A percentile compares a stretch with the other conserved stretches of the same genome.
These are phyloP conservation scores for Claviceps sp. DNA, from an alignment of 2,329 filamentous ascomycete species.

Conservation along the genomic window DNA sequence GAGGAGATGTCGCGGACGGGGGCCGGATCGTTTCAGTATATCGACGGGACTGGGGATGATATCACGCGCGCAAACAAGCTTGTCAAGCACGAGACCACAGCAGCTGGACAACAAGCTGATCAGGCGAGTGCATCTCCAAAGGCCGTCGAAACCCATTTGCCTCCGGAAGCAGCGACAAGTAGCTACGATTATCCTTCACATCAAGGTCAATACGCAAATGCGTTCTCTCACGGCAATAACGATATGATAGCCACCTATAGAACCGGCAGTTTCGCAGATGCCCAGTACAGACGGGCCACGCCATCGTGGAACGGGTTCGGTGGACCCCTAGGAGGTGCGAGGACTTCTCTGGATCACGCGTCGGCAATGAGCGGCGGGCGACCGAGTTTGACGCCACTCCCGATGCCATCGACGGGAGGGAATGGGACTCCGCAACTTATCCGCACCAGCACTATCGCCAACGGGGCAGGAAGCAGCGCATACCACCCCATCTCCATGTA, in stretches of 20 bases:
- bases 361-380: slow-evolving; percentile 26
- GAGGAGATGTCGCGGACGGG: slow-evolving; percentile 38
- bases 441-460: slow-evolving; percentile 40
- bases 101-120: slow-evolving; percentile 23
- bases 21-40: slow-evolving; percentile 34
- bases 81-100: slow-evolving; percentile 22
- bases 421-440: slow-evolving; percentile 34
- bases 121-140: slow-evolving; percentile 29
- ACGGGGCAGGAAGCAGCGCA: slow-evolving; percentile 24
- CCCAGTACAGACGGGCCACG: slow-evolving; percentile 27
- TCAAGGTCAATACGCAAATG: slow-evolving; percentile 24
- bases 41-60: slow-evolving; percentile 35
- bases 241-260: slow-evolving; percentile 45
- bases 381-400: slow-evolving; percentile 33
- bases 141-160: slow-evolving; percentile 24
- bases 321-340: slow-evolving; percentile 25
- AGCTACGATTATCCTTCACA: slow-evolving; percentile 33
- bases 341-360: slow-evolving; percentile 27
- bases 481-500: slow-evolving; percentile 75
- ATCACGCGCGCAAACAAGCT: slow-evolving; percentile 26
- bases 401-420: slow-evolving; percentile 29
- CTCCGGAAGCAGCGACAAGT: slow-evolving; percentile 28
- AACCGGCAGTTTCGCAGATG: slow-evolving; percentile 36
- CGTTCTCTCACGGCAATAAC: slow-evolving; percentile 29
- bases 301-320: slow-evolving; percentile 31